Conservation (phyloP, 225 moss, liverwort and hornwort genomes). For the Asterella californica region DNA sequence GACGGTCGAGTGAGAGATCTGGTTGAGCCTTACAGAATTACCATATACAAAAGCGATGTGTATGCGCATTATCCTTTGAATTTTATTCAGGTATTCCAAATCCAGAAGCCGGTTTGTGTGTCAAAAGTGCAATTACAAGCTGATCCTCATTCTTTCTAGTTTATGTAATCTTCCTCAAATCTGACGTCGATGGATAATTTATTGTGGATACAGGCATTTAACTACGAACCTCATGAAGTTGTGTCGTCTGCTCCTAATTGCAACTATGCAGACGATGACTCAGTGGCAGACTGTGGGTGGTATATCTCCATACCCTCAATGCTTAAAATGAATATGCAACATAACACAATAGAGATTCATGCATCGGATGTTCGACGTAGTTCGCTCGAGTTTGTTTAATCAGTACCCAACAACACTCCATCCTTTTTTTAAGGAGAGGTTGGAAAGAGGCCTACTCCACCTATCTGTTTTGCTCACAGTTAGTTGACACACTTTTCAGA, state of each 20-base stretch:
- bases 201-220: slow-evolving; percentile 22
- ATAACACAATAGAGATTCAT: neutral
- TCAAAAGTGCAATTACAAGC: neutral
- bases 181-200: neutral
- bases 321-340: neutral
- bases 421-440: neutral
- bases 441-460: neutral
- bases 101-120: neutral
- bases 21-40: slow-evolving; percentile 32
- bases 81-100: slow-evolving; percentile 19
- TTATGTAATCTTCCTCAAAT: neutral
- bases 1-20: slow-evolving; percentile 23
- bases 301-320: slow-evolving; percentile 6
- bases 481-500: neutral
- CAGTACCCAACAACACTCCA: too few relatives aligned
- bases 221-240: slow-evolving; percentile 24
- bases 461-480: neutral
- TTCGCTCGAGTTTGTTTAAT: neutral
- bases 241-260: slow-evolving; percentile 15
- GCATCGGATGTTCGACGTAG: neutral
- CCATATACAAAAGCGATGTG: slow-evolving; percentile 36
- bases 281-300: slow-evolving; percentile 26
- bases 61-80: slow-evolving; percentile 26
- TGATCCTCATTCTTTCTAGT: neutral
- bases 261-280: slow-evolving; percentile 1